These are phyloP conservation scores for Populus pruinosa DNA, from an alignment of 345 rosid genomes.

Conservation along the genomic window DNA sequence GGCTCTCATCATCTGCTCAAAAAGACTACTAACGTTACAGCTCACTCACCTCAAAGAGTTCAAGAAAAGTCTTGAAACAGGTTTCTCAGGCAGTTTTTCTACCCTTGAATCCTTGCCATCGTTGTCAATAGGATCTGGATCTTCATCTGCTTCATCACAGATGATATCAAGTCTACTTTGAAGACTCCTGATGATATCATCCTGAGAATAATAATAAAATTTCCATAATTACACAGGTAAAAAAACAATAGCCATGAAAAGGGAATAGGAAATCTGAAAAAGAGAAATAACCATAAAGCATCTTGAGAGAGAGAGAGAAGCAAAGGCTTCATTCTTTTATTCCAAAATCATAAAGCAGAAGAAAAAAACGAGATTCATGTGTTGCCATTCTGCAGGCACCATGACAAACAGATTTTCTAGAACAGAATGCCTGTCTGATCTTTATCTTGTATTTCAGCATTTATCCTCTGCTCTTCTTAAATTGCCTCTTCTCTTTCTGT, in stretches of 20 bases:
- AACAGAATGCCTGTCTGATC: too few species aligned
- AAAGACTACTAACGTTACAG: background rate
- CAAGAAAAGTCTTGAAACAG: slow-evolving; percentile 40
- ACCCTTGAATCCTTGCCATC: slow-evolving; percentile 30
- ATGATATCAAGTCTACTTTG: slow-evolving; percentile 82
- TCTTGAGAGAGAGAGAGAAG: background rate
- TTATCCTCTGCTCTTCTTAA: too few species aligned
- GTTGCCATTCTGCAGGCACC: background rate
- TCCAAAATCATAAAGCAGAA: background rate
- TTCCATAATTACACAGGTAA: background rate
- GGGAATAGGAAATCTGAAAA: background rate
- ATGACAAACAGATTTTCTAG: too few species aligned
- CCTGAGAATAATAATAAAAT: slow-evolving; percentile 40
- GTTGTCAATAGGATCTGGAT: slow-evolving; percentile 24
- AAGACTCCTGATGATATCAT: slow-evolving; percentile 75
- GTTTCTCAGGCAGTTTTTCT: slow-evolving; percentile 26
- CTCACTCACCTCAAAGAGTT: slow-evolving; percentile 52
- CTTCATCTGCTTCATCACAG: slow-evolving; percentile 74
- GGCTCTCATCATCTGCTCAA: background rate
- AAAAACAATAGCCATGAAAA: slow-evolving; percentile 1
- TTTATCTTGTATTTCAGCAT: too few species aligned
- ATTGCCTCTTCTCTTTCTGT: background rate
- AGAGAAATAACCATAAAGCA: too few species aligned
- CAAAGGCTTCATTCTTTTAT: background rate
- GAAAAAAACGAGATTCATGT: background rate